Base-by-base conservation (phyloP, 768 basidiomycete genomes). In the Phylloporus scabripes region DNA sequence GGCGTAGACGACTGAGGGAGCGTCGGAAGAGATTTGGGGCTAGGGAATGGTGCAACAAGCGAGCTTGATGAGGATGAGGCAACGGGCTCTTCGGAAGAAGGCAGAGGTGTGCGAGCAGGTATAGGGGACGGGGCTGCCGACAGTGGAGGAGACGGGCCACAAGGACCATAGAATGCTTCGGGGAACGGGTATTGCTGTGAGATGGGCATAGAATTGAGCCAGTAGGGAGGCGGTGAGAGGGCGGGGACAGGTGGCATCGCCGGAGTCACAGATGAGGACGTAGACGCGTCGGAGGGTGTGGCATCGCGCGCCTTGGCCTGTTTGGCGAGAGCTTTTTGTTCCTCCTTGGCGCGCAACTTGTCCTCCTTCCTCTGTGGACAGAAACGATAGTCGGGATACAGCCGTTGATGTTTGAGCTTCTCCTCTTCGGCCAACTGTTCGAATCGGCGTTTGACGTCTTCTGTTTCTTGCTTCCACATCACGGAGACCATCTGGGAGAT, bases 401-500 rank as follows among this genome's bases (percentile, higher is more conserved):
- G 57, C 3, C 60, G 57, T 29, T 69, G 68, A 55, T 85, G 83
- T 46, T 74, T 72, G 1, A 70, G 70, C 58, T 83, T 83, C 42
- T 62, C 72, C 39, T 66, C 66, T 36, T 82, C 79, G 3, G 82
- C 82, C 49, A 68, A 65, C 28, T 71, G 70, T 55, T 83, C 82
- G 53, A 74, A 85, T 4, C 74, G 57, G 6, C 63, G 68, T 56
- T 73, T 79, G 49, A 80, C 73, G 0, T 66, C 68, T 1, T 72
- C 68, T 0, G 67, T 40, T 58, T 84, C 84, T 17, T 69, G 66
- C 57, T 66, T 80, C 89, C 88, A 91, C 74, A 82, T 72, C 5
- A 61, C 42, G 9, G 82, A 75, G 48, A 91, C 81, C 17, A 76
- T 52, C 54, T 77, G 79, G 40, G 87, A 89, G 42, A 88, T 75